These are phyloP conservation scores for Coccomyxa subellipsoidea DNA, from an alignment of 163 green algal genomes.

Conservation along the genomic window DNA sequence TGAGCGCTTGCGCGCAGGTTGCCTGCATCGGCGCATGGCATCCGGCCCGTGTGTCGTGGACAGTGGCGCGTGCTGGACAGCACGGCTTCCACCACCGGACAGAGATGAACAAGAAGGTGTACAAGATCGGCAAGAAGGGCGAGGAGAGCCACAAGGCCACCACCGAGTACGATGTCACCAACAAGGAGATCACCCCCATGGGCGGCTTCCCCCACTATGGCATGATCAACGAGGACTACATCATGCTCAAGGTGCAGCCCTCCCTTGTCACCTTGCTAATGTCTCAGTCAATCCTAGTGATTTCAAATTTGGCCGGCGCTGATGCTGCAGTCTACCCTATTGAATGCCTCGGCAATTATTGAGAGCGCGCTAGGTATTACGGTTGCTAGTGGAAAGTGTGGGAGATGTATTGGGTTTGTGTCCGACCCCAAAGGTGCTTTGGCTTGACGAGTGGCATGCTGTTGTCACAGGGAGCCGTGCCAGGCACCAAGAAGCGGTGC, in stretches of 20 bases:
- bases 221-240: conserved; percentile 93
- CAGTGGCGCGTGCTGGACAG: conserved; percentile 92
- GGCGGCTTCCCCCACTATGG: conserved; percentile 99
- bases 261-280: not conserved
- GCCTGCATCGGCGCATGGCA: conserved; percentile 99
- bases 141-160: conserved; percentile 81
- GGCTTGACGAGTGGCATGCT: not conserved
- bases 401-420: too few relatives aligned
- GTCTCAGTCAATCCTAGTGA: not conserved
- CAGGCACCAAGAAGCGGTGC: conserved; percentile 91
- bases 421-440: too few relatives aligned
- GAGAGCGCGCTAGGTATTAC: too few relatives aligned
- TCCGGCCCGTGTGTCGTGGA: conserved; percentile 95
- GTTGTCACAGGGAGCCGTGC: conserved; percentile 62
- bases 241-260: conserved; percentile 92
- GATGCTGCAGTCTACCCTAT: too few relatives aligned
- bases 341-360: too few relatives aligned
- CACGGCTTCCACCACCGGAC: conserved; percentile 98
- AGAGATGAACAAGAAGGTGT: conserved; percentile 96
- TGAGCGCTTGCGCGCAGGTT: conserved; percentile 44
- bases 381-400: too few relatives aligned
- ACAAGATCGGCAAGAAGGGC: conserved; percentile 90
- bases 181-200: conserved; percentile 99
- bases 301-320: not conserved
- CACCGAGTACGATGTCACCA: conserved; percentile 95